Conservation (phyloP, 345 rosid genomes). For the Camelina laxa region DNA sequence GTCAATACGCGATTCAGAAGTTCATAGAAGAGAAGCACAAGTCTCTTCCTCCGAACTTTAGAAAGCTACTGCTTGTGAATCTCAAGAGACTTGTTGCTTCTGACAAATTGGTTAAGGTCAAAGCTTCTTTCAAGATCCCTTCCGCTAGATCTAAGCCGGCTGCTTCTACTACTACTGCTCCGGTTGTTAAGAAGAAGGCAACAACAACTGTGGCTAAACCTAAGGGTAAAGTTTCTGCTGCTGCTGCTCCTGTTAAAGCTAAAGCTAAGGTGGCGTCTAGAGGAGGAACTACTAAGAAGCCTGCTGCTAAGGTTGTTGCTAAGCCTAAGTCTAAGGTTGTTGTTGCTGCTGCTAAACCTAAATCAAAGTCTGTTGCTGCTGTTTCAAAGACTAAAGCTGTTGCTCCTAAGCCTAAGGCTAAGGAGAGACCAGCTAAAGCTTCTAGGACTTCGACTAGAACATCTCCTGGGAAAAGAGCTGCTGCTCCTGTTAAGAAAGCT, state of each 20-base stretch:
- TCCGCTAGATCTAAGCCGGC: constrained; percentile 41
- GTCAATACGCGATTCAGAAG: constrained; percentile 84
- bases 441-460: constrained; percentile 69
- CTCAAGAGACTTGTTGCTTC: constrained; percentile 72
- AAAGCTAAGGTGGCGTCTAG: constrained; percentile 41
- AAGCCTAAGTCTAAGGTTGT: constrained; percentile 40
- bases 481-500: constrained; percentile 55
- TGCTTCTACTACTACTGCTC: constrained; percentile 22
- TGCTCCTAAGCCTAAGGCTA: constrained; percentile 56
- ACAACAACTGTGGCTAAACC: constrained; percentile 26
- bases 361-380: too few species aligned
- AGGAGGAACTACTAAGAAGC: constrained; percentile 14
- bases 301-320: constrained; percentile 37
- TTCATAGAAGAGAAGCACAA: constrained; percentile 82
- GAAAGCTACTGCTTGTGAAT: constrained; percentile 66
- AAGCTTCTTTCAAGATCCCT: constrained; percentile 73
- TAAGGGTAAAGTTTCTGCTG: constrained; percentile 38
- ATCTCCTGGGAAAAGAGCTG: constrained; percentile 61
- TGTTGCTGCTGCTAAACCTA: constrained; percentile 35
- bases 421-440: constrained; percentile 68
- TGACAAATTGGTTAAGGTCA: constrained; percentile 73
- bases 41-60: constrained; percentile 61
- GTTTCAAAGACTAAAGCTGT: constrained; percentile 13
- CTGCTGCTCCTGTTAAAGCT: constrained; percentile 39
- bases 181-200: constrained; percentile 45